Percentiles rank a stretch among this genome's conserved stretches.
Evolutionary conservation across 192 early-diverging fungal species (phyloP).

Genomic region (Funneliformis geosporum): DNA sequence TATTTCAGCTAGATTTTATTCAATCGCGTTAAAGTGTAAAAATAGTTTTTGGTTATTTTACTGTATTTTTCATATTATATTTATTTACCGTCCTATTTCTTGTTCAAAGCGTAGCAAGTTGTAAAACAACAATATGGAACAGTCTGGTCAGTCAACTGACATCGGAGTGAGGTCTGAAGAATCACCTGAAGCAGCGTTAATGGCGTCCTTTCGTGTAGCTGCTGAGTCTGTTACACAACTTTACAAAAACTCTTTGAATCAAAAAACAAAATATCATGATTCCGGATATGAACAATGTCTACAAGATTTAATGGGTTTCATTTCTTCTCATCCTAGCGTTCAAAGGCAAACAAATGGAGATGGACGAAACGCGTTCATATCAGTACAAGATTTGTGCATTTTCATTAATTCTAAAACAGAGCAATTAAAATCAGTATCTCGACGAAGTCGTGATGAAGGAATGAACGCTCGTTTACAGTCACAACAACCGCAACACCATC

Average conservation of each 20-base stretch:
- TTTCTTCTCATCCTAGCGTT: constrained; percentile 20
- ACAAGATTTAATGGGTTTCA: constrained; percentile 23
- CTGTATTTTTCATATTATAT: too few species aligned
- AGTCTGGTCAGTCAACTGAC: background rate
- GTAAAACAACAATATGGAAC: constrained; percentile 8
- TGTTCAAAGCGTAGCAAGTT: too few species aligned
- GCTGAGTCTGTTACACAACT: constrained; percentile 23
- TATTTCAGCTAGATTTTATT: too few species aligned
- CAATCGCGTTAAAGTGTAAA: too few species aligned
- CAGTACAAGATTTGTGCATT: constrained; percentile 5
- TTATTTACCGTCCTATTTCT: too few species aligned
- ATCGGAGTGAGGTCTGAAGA: background rate
- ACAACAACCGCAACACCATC: background rate
- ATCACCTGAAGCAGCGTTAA: constrained; percentile 17
- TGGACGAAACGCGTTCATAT: background rate
- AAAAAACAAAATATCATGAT: constrained; percentile 10
- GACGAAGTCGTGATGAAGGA: background rate
- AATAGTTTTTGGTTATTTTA: too few species aligned
- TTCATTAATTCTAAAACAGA: constrained; percentile 14
- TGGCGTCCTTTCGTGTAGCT: constrained; percentile 30
- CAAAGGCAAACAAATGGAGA: constrained; percentile 9
- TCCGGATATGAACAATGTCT: constrained; percentile 33
- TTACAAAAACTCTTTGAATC: constrained; percentile 8
- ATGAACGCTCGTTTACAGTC: background rate
- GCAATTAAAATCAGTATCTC: background rate